Evolutionary conservation across 306 rosid species (phyloP).

Genomic region (Cucurbita moschata): DNA sequence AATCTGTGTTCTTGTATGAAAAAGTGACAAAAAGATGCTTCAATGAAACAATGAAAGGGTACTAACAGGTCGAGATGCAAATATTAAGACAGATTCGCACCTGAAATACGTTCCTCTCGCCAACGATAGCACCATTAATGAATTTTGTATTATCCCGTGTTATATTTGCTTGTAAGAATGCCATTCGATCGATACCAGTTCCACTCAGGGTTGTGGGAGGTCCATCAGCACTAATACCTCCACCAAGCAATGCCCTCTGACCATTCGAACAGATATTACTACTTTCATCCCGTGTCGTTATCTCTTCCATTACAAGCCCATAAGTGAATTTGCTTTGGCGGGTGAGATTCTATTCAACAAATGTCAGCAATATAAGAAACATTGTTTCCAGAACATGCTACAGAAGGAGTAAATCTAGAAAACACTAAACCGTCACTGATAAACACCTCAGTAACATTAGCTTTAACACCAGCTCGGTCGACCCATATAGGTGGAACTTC

Average conservation of each 20-base stretch:
- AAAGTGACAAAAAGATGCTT: not conserved
- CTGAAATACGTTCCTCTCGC: constrained; percentile 83
- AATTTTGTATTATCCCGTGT: constrained; percentile 88
- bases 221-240: constrained; percentile 82
- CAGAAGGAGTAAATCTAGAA: not conserved
- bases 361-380: constrained; percentile 3
- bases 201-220: constrained; percentile 99
- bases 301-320: constrained; percentile 93
- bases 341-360: constrained; percentile 51
- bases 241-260: constrained; percentile 70
- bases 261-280: constrained; percentile 64
- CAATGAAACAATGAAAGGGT: not conserved
- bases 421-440: not conserved
- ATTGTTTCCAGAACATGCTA: not conserved
- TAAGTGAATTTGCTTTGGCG: constrained; percentile 96
- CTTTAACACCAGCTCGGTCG: constrained; percentile 79
- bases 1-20: not conserved
- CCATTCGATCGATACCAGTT: constrained; percentile 80
- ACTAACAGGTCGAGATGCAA: not conserved
- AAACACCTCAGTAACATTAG: constrained; percentile 79
- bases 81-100: constrained; percentile 15
- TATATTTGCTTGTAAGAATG: constrained; percentile 85
- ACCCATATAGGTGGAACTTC: constrained; percentile 97
- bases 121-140: constrained; percentile 79
- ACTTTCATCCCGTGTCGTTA: constrained; percentile 83